Evolutionary conservation across 192 early-diverging fungal genomes (phyloP).

Genomic region (Powellomyces hirtus): DNA sequence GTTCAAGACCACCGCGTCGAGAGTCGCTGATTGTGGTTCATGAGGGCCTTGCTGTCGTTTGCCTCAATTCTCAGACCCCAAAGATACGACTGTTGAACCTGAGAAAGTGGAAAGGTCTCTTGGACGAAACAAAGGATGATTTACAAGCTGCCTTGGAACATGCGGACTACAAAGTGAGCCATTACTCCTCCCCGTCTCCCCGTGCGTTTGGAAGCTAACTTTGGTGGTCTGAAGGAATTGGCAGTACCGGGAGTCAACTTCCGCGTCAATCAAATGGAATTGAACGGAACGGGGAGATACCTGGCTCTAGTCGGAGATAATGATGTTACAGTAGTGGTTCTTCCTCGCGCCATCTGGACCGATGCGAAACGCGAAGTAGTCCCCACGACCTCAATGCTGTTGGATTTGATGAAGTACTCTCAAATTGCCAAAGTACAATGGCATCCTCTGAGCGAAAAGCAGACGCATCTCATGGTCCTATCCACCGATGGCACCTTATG

Average conservation of each 20-base stretch:
- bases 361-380: background rate
- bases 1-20: background rate
- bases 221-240: constrained; percentile 21
- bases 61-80: background rate
- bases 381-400: background rate
- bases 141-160: background rate
- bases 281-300: constrained; percentile 25
- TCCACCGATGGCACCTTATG: constrained; percentile 57
- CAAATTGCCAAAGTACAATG: constrained; percentile 62
- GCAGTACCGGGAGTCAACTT: constrained; percentile 12
- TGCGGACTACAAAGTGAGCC: constrained; percentile 16
- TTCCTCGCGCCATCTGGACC: constrained; percentile 19
- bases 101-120: constrained; percentile 17
- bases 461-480: constrained; percentile 69
- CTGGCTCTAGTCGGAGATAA: constrained; percentile 25
- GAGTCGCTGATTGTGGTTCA: constrained; percentile 14
- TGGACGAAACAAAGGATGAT: constrained; percentile 17
- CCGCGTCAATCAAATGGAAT: constrained; percentile 15
- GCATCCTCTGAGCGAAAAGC: constrained; percentile 75
- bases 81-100: constrained; percentile 18
- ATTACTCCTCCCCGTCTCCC: background rate
- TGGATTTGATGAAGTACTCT: background rate
- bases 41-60: constrained; percentile 14
- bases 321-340: constrained; percentile 7
- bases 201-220: background rate